Evolutionary conservation across 257 asterid genomes (phyloP).

Genomic region (Nicotiana obtusifolia): DNA sequence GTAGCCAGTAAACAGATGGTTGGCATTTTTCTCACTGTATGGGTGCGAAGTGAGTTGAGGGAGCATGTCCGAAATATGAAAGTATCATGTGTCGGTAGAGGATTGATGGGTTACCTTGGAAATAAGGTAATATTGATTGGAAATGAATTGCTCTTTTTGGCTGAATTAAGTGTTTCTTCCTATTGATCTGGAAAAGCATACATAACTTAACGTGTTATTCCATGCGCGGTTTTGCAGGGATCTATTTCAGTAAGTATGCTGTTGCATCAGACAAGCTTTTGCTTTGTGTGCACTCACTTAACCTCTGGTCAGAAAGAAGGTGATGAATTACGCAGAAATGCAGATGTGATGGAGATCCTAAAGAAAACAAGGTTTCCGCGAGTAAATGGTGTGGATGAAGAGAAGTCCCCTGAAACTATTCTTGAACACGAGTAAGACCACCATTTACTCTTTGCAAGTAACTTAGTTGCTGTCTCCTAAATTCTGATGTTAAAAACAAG

Average conservation of each 20-base stretch:
- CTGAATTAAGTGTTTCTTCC: neutral
- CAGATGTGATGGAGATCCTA: slow-evolving; percentile 90
- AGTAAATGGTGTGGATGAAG: slow-evolving; percentile 56
- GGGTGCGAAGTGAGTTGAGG: slow-evolving; percentile 89
- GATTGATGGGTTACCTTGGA: slow-evolving; percentile 97
- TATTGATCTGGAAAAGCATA: neutral
- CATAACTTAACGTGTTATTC: neutral
- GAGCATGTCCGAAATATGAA: slow-evolving; percentile 82
- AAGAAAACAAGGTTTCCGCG: slow-evolving; percentile 92
- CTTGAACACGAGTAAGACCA: slow-evolving; percentile 78
- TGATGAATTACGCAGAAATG: slow-evolving; percentile 87
- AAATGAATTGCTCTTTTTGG: neutral
- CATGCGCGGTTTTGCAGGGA: slow-evolving; percentile 49
- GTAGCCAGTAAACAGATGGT: slow-evolving; percentile 99
- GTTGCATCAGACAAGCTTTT: slow-evolving; percentile 97
- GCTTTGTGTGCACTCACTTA: slow-evolving; percentile 93
- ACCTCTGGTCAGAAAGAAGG: slow-evolving; percentile 98
- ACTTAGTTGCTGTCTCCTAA: neutral
- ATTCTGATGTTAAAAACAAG: neutral
- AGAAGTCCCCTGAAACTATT: slow-evolving; percentile 86
- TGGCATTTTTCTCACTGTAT: slow-evolving; percentile 81
- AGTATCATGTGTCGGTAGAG: slow-evolving; percentile 93
- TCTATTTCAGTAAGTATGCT: slow-evolving; percentile 92
- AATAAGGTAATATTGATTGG: slow-evolving; percentile 62
- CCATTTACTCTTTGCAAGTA: neutral